Base-by-base conservation (phyloP, 495 filamentous ascomycete genomes). In the Daldinia vernicosa region DNA sequence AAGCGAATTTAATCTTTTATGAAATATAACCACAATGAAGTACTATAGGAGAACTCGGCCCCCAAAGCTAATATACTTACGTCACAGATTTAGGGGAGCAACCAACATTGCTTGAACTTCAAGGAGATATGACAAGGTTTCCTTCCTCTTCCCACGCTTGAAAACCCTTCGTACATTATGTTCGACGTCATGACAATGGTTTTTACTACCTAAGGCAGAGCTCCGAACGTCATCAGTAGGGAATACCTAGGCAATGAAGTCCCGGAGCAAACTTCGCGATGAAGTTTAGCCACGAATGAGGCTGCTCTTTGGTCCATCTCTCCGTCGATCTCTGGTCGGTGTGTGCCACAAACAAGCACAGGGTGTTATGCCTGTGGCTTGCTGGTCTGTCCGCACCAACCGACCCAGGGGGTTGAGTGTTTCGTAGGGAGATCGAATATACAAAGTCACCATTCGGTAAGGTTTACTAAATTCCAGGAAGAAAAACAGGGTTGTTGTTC, bases 221-320 rank as follows among this genome's bases (percentile, higher is more conserved):
- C 17, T 43, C 22, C 28, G 65, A 60, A 76, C 75, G 75, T 77
- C 75, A 77, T 76, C 45, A 66, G 57, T 72, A 70, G 67, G 67
- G 71, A 55, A 70, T 30, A 67, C 68, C 60, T 66, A 52, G 61
- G 64, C 63, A 47, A 74, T 50, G 33, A 45, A 43, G 58, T 37
- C 53, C 53, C 37, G 69, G 39, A 30, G 43, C 55, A 67, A 52
- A 51, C 55, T 55, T 70, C 32, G 35, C 24, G 66, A 56, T 67
- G 63, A 63, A 43, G 63, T 61, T 63, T 66, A 74, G 75, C 73
- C 75, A 75, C 69, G 67, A 45, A 62, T 61, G 70, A 70, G 68
- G 70, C 74, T 74, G 32, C 68, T 30, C 12, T 53, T 5, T 37
- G 62, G 32, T n/a, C 28, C 14, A 43, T 28, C 47, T 50, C 17